Evolutionary conservation across 2,329 filamentous ascomycete species (phyloP).

Genomic region (Thielaviopsis ethacetica): DNA sequence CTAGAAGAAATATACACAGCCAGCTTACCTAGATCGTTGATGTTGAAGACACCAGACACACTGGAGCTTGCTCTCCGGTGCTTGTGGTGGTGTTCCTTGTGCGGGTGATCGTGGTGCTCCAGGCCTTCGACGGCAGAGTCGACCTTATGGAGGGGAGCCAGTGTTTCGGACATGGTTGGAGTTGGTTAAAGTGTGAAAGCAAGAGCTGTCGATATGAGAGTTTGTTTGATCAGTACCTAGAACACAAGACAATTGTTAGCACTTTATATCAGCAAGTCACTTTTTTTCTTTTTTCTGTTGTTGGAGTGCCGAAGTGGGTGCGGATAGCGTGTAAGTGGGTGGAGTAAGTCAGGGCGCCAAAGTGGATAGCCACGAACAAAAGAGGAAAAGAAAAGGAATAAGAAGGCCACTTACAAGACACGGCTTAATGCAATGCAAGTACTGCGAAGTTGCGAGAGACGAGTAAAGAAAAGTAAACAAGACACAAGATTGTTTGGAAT

Average conservation of each 20-base stretch:
- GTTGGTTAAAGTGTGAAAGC: neutral
- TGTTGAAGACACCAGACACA: constrained; percentile 51
- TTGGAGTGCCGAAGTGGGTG: neutral
- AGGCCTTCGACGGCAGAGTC: constrained; percentile 81
- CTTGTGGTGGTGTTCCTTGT: constrained; percentile 35
- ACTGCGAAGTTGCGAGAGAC: neutral
- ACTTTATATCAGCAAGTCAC: no score
- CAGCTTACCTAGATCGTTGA: constrained; percentile 66
- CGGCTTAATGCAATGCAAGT: neutral
- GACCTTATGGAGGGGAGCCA: constrained; percentile 57
- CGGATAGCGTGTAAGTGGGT: neutral
- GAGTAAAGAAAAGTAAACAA: neutral
- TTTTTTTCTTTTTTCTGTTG: neutral
- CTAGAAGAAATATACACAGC: constrained; percentile 7
- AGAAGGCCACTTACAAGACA: neutral
- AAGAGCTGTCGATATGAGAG: neutral
- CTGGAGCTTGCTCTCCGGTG: constrained; percentile 59
- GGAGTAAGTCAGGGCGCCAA: neutral
- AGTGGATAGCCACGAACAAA: neutral
- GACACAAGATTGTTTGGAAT: neutral
- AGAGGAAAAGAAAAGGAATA: neutral
- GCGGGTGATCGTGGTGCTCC: constrained; percentile 9
- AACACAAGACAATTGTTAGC: neutral
- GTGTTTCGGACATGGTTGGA: constrained; percentile 24
- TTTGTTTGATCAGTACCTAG: neutral